Evolutionary conservation across 129 eudicot genomes (phyloP), one percentile per base, ranked within the genome.

Genomic region (Lactuca sativa): DNA sequence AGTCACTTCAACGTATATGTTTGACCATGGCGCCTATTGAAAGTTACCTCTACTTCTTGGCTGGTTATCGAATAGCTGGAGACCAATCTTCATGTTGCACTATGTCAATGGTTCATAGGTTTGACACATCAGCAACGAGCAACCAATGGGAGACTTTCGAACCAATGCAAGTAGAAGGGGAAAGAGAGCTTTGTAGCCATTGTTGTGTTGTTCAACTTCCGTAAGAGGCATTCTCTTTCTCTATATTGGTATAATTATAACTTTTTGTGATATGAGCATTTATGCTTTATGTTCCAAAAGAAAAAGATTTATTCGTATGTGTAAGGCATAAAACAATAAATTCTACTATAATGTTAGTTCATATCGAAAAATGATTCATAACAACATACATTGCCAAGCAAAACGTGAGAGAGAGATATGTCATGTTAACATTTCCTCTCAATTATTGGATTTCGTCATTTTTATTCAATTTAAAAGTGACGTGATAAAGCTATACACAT

Each of bases 11-110:
- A 32, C 67, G 78, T 12, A 57, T 83, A 9, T 83, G 83, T 25
- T 43, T 83, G 16, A 86, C 92, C 5, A 86, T 86, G 91, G 83
- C 87, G 0, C 65, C 86, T 7, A 67, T 82, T n/a, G 88, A 83
- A 31, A 48, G 18, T n/a, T 59, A 70, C 16, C 41, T 85, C 18
- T 85, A 70, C 49, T 78, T 81, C 55, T 18, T 85, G 77, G 84
- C 86, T 1, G 82, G 85, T 52, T 85, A 74, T 59, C 71, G 78
- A 64, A 32, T 60, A n/a, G 48, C 62, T 3, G 80, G 74, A 7
- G 84, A 78, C 3, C 67, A 61, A 1, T 74, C 86, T 32, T 78
- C 82, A 4, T 78, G 75, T 40, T 73, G 77, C 7, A 75, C 80
- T 0, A 59, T 81, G 52, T 81, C 86, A n/a, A 30, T 67, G 70